Evolutionary conservation across 441 rosid species (phyloP), one percentile per base, ranked within the genome.

Genomic region (Gossypium schwendimanii): DNA sequence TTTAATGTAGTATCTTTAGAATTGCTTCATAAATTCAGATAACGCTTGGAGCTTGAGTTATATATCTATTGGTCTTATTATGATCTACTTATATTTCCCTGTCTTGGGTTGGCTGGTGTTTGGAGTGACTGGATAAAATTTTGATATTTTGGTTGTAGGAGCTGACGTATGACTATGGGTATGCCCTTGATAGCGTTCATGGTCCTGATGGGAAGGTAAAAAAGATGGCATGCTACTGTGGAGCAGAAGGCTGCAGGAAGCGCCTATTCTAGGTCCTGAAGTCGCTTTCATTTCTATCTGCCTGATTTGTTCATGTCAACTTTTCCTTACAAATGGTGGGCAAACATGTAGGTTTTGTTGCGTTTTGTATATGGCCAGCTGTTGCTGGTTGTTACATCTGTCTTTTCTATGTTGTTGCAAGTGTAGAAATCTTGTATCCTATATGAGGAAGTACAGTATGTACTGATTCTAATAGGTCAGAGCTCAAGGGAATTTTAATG

Each of bases 101-200:
- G 36, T 28, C 8, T 50, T 50, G 26, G 1, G 14, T 23, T 66
- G 44, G 23, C 45, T 67, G 23, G 39, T 26, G 24, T 17, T 28
- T 68, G 47, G 60, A 26, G 18, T 69, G 63, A 69, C 73, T 11
- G 63, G 18, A 54, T 36, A 4, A 31, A 33, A 26, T 69, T 36
- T 55, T 4, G 3, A 54, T 14, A 36, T 72, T 59, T 26, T 47
- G 26, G 59, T 24, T 73, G 65, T 73, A 92, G 99, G 96, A 95
- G 78, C 91, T 94, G 3, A 86, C 91, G 0, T 95, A 95, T 58
- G 99, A 95, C 79, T 95, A 95, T 71, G 99, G 97, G 15, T 91
- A 92, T 71, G 84, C 81, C 12, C 89, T 91, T 10, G 89, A 93
- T 78, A 91, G 96, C 26, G 96, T 91, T 45, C 74, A 64, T 12